A percentile compares a stretch with the other conserved stretches of the same genome.
Conservation (phyloP, 257 asterid species). For the Eustoma russellianum region DNA sequence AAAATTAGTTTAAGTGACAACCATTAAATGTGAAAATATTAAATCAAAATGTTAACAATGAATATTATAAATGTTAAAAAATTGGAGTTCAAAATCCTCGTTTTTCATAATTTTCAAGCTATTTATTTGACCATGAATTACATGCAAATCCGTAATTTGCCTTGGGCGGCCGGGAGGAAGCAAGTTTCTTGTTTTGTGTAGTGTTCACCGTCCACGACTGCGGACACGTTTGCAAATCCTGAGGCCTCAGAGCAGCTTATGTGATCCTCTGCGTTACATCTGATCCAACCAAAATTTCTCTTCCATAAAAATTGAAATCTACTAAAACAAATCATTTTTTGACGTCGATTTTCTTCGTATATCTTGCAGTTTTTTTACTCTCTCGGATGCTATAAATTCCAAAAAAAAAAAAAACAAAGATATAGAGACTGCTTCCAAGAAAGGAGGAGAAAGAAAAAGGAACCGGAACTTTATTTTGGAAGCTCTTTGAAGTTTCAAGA, state of each 20-base stretch:
- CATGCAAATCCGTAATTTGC: too few relatives aligned
- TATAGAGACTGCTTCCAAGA: background rate
- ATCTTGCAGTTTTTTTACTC: background rate
- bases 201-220: conserved; percentile 1
- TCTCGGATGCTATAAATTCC: background rate
- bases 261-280: conserved; percentile 1
- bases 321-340: background rate
- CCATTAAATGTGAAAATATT: too few relatives aligned
- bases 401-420: background rate
- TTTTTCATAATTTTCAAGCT: too few relatives aligned
- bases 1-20: too few relatives aligned
- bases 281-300: too few relatives aligned
- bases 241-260: conserved; percentile 11
- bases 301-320: background rate
- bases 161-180: too few relatives aligned
- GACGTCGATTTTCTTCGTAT: conserved; percentile 6
- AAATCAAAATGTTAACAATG: too few relatives aligned
- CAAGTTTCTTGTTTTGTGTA: too few relatives aligned
- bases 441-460: background rate
- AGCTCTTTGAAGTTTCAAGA: background rate
- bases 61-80: too few relatives aligned
- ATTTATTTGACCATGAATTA: too few relatives aligned
- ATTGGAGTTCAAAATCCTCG: too few relatives aligned
- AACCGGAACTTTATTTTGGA: conserved; percentile 1
- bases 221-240: conserved; percentile 11